Conservation (phyloP, 2,329 filamentous ascomycete genomes). For the Colletotrichum limetticola region DNA sequence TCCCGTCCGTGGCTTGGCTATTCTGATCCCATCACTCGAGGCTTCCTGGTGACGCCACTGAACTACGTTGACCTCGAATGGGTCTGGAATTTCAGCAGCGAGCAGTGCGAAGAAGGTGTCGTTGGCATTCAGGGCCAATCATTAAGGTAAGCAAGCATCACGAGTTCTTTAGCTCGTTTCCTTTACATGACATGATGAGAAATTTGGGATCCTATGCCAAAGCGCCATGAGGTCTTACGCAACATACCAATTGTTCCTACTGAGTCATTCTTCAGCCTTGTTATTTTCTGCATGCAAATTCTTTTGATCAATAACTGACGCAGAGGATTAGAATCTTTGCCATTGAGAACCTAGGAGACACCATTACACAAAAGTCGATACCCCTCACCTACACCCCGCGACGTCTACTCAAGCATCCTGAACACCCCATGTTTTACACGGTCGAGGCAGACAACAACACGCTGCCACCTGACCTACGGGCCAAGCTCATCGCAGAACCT, state of each 20-base stretch:
- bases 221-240: conserved; percentile 66
- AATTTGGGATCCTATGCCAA: conserved; percentile 65
- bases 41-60: conserved; percentile 91
- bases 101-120: conserved; percentile 93
- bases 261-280: conserved; percentile 62
- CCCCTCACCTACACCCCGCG: conserved; percentile 91
- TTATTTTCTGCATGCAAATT: neutral
- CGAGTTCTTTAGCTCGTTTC: conserved; percentile 44
- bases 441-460: conserved; percentile 95
- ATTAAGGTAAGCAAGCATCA: conserved; percentile 71
- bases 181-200: conserved; percentile 68
- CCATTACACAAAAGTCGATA: conserved; percentile 87
- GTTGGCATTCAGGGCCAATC: conserved; percentile 93
- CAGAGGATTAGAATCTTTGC: conserved; percentile 78
- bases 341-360: conserved; percentile 86
- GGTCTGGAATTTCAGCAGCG: conserved; percentile 96
- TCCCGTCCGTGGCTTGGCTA: conserved; percentile 97
- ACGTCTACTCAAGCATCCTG: conserved; percentile 87
- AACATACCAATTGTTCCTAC: conserved; percentile 95
- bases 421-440: conserved; percentile 90
- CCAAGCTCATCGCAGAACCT: conserved; percentile 79
- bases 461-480: conserved; percentile 80
- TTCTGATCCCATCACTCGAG: conserved; percentile 85
- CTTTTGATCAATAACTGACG: conserved; percentile 46
- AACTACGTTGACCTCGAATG: conserved; percentile 90